Evolutionary conservation across 768 basidiomycete species (phyloP).

Genomic region (Rhizopogon roseolus): DNA sequence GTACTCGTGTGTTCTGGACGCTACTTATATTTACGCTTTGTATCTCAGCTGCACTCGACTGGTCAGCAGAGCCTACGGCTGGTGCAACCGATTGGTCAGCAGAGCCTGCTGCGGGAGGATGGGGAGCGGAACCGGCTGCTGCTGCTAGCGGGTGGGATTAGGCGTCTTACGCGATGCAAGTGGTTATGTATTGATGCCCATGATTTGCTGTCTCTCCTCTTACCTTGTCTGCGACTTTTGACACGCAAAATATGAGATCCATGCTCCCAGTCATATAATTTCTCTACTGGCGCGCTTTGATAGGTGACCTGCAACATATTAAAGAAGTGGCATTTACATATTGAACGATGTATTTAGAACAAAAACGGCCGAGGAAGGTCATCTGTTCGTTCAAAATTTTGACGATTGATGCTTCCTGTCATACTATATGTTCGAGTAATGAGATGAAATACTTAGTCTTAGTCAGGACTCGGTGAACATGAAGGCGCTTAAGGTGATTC

Average conservation of each 20-base stretch:
- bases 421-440: too few relatives aligned
- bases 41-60: conserved; percentile 67
- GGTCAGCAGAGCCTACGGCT: conserved; percentile 61
- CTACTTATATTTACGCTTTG: conserved; percentile 1
- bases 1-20: conserved; percentile 3
- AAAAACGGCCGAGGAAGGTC: too few relatives aligned
- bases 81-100: conserved; percentile 81
- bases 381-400: too few relatives aligned
- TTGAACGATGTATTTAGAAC: too few relatives aligned
- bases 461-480: too few relatives aligned
- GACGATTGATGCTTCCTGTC: too few relatives aligned
- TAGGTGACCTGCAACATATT: too few relatives aligned
- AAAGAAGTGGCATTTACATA: too few relatives aligned
- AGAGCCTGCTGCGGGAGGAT: conserved; percentile 50
- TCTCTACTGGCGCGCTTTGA: background rate
- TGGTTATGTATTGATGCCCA: conserved; percentile 11
- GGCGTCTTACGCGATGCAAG: conserved; percentile 1
- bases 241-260: conserved; percentile 15
- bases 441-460: too few relatives aligned
- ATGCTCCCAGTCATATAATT: background rate
- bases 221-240: conserved; percentile 12
- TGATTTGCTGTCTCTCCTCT: conserved; percentile 13
- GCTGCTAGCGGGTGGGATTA: conserved; percentile 26
- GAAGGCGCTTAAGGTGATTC: too few relatives aligned
- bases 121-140: conserved; percentile 28